Evolutionary conservation across 371 early-diverging fungal species (phyloP).

Genomic region (Syncephalis fuscata): DNA sequence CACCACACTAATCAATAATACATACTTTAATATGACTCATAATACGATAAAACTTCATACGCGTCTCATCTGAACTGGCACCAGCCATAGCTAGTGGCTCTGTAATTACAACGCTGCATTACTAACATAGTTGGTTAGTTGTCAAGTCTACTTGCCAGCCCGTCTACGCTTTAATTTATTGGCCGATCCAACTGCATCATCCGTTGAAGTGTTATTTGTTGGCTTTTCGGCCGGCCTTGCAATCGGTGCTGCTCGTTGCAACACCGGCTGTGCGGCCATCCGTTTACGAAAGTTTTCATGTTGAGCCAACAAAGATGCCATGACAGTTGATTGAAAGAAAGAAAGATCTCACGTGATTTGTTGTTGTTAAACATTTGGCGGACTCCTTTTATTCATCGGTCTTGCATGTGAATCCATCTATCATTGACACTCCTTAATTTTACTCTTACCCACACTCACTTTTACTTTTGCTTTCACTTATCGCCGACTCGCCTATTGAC

Average conservation of each 20-base stretch:
- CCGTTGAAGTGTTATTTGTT: constrained; percentile 10
- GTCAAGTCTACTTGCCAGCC: background rate
- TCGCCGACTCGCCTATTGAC: too few species aligned
- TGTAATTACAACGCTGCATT: background rate
- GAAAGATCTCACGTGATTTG: too few species aligned
- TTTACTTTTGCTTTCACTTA: too few species aligned
- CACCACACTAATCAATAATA: background rate
- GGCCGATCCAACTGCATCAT: constrained; percentile 7
- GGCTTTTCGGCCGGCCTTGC: constrained; percentile 7
- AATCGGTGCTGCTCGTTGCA: constrained; percentile 14
- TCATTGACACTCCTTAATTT: too few species aligned
- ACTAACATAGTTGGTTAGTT: background rate
- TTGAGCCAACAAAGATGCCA: constrained; percentile 14
- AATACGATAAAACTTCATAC: background rate
- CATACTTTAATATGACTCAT: constrained; percentile 5
- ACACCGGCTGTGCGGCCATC: constrained; percentile 21
- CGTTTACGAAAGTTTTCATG: constrained; percentile 20
- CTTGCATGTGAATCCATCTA: too few species aligned
- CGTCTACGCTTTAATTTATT: background rate
- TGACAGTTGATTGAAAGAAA: constrained; percentile 1
- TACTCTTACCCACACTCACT: too few species aligned
- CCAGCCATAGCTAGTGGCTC: background rate
- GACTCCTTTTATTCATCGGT: too few species aligned
- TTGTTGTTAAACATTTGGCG: too few species aligned
- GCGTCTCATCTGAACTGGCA: background rate